phyloP scores from a whole-genome alignment of 176 grass and related monocot species.

The Chloris gayana region DNA sequence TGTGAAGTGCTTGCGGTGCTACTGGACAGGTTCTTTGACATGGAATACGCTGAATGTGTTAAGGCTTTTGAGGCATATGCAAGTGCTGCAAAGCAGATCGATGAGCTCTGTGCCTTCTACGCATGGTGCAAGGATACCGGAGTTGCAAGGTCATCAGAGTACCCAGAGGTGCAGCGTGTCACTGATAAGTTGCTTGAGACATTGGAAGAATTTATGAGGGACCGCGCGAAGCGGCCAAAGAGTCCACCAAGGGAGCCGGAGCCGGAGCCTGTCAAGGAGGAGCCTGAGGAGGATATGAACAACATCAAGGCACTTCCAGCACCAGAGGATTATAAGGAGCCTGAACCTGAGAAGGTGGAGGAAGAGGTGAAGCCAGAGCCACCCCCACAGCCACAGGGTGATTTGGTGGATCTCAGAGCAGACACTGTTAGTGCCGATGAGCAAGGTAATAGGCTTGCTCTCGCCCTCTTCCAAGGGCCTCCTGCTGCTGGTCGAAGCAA shows the following conservation, averaged over 20 bases:
- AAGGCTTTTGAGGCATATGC: slow-evolving; percentile 94
- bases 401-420: slow-evolving; percentile 84
- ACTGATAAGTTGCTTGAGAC: slow-evolving; percentile 93
- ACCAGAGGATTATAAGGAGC: slow-evolving; percentile 82
- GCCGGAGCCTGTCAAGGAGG: slow-evolving; percentile 66
- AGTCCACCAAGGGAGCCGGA: slow-evolving; percentile 65
- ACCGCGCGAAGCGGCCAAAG: slow-evolving; percentile 68
- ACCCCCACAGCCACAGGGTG: slow-evolving; percentile 52
- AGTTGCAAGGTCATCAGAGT: slow-evolving; percentile 88
- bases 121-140: slow-evolving; percentile 90
- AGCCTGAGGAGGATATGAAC: slow-evolving; percentile 78
- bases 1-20: slow-evolving; percentile 83
- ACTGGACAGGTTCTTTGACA: slow-evolving; percentile 93
- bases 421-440: slow-evolving; percentile 62
- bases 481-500: slow-evolving; percentile 62
- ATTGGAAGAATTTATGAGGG: slow-evolving; percentile 91
- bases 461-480: slow-evolving; percentile 82
- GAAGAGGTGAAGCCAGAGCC: slow-evolving; percentile 71
- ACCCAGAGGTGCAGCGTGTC: slow-evolving; percentile 93
- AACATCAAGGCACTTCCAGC: slow-evolving; percentile 87
- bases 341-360: slow-evolving; percentile 67
- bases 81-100: slow-evolving; percentile 95
- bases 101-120: slow-evolving; percentile 85
- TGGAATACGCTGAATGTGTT: slow-evolving; percentile 86
- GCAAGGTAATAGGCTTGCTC: slow-evolving; percentile 81